phyloP scores from a whole-genome alignment of 495 filamentous ascomycete species.

The Trichocladium uniseriatum region DNA sequence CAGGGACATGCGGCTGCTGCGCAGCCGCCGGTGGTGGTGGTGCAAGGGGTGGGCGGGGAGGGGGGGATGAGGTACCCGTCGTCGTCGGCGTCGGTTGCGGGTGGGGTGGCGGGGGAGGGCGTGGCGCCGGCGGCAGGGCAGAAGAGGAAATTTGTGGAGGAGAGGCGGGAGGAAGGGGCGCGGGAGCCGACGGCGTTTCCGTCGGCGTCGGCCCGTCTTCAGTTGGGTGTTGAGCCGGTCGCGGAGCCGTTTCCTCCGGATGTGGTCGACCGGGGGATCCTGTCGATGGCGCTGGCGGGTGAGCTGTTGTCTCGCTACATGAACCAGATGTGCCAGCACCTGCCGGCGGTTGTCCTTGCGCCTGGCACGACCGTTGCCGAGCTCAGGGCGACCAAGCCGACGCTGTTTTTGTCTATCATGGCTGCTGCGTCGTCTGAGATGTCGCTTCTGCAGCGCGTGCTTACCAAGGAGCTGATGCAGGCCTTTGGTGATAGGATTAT shows the following conservation, averaged over 20 bases:
- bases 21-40: neutral
- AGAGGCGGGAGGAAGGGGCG: slow-evolving; percentile 14
- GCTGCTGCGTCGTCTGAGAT: slow-evolving; percentile 55
- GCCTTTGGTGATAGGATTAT: slow-evolving; percentile 66
- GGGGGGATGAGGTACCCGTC: neutral
- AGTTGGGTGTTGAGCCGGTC: slow-evolving; percentile 4
- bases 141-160: slow-evolving; percentile 37
- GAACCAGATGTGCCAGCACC: slow-evolving; percentile 55
- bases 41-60: neutral
- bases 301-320: slow-evolving; percentile 62
- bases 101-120: neutral
- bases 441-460: slow-evolving; percentile 46
- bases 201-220: slow-evolving; percentile 4
- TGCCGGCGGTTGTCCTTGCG: slow-evolving; percentile 73
- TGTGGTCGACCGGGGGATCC: slow-evolving; percentile 59
- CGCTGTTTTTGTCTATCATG: slow-evolving; percentile 74
- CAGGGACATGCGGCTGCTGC: slow-evolving; percentile 15
- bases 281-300: slow-evolving; percentile 53
- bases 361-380: slow-evolving; percentile 54
- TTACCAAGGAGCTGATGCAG: slow-evolving; percentile 64
- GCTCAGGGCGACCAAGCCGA: slow-evolving; percentile 61
- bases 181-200: neutral
- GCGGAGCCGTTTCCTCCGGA: slow-evolving; percentile 33
- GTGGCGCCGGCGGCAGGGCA: slow-evolving; percentile 28
- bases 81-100: slow-evolving; percentile 21